Percentiles rank a stretch among this genome's conserved stretches.
Evolutionary conservation across 257 asterid genomes (phyloP).

Genomic region (Petrea volubilis): DNA sequence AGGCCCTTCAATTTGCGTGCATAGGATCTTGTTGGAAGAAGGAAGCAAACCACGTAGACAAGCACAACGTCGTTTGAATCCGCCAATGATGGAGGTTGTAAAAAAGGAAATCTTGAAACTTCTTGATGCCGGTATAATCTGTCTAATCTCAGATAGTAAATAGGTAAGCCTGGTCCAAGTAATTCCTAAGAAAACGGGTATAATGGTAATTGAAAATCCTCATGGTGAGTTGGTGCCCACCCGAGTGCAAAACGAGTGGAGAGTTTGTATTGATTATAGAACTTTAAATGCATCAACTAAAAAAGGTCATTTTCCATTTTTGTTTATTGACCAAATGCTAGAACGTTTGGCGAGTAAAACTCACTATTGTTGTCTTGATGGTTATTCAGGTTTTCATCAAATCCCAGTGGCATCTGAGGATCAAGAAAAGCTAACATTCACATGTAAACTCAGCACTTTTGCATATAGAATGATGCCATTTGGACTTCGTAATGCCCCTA

Average conservation of each 20-base stretch:
- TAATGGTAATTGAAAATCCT: not conserved
- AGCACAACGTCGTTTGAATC: not conserved
- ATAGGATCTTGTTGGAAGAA: not conserved
- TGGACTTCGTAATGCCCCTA: not conserved
- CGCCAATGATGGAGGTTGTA: not conserved
- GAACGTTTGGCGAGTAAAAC: no score
- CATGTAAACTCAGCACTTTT: not conserved
- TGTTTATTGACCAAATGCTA: constrained; percentile 9
- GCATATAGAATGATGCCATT: not conserved
- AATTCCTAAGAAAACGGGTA: not conserved
- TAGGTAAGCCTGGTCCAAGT: constrained; percentile 5
- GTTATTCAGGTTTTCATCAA: constrained; percentile 4
- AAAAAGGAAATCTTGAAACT: not conserved
- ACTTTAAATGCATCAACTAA: not conserved
- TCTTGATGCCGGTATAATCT: not conserved
- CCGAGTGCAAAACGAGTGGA: not conserved
- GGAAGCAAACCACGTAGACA: not conserved
- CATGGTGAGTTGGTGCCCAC: not conserved
- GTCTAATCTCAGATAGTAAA: no score
- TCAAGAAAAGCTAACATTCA: constrained; percentile 15
- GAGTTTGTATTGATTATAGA: not conserved
- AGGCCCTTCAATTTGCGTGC: not conserved
- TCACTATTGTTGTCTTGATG: constrained; percentile 20
- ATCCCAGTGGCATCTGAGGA: not conserved
- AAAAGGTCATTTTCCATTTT: constrained; percentile 15